These are phyloP conservation scores for Cadophora sp. DNA, from an alignment of 2,329 filamentous ascomycete species.

Conservation along the genomic window DNA sequence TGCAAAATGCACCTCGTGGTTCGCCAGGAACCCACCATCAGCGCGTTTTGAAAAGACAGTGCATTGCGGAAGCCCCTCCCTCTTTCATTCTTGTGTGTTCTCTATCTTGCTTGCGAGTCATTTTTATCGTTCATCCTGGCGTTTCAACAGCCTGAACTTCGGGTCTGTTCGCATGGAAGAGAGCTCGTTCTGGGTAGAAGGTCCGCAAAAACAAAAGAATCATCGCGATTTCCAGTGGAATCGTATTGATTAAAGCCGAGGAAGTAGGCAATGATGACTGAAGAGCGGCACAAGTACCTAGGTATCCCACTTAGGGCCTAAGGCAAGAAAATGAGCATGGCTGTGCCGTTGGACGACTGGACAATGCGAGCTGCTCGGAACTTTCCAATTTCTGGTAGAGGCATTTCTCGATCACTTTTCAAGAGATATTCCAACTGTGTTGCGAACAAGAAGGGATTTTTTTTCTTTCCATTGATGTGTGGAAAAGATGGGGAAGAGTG, in stretches of 20 bases:
- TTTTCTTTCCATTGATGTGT: not conserved
- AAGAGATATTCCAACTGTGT: not conserved
- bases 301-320: conserved; percentile 6
- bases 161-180: not conserved
- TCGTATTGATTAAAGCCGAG: not conserved
- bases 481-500: not conserved
- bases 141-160: not conserved
- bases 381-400: not conserved
- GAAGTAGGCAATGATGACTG: not conserved
- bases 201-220: conserved; percentile 1
- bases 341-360: not conserved
- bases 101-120: too few species aligned
- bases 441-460: not conserved
- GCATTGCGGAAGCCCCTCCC: too few species aligned
- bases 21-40: too few species aligned
- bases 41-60: too few species aligned
- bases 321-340: not conserved
- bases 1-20: too few species aligned
- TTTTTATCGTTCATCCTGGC: not conserved
- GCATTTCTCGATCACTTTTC: not conserved
- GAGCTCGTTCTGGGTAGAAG: not conserved
- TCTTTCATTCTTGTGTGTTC: too few species aligned
- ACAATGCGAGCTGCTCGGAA: not conserved
- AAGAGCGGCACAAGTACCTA: too few species aligned
- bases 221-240: not conserved